These are phyloP conservation scores for Tricholoma saponaceum DNA, from an alignment of 768 basidiomycete species.

Conservation along the genomic window DNA sequence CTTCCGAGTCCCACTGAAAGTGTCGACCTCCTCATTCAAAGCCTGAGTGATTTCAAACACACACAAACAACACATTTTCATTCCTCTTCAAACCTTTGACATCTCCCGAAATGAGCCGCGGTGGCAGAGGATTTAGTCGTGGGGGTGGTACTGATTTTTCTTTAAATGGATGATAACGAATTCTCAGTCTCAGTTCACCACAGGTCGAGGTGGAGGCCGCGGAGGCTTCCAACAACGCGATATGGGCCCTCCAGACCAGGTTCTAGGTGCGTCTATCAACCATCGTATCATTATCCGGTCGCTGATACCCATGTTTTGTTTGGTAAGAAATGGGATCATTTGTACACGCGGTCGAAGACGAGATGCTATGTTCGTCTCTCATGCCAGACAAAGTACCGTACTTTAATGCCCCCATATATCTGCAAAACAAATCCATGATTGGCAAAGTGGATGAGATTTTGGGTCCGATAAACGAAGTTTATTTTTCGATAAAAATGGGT, in stretches of 20 bases:
- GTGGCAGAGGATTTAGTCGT: constrained; percentile 53
- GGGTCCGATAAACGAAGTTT: constrained; percentile 99
- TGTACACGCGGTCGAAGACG: constrained; percentile 93
- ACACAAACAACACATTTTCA: neutral
- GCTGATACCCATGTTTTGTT: constrained; percentile 7
- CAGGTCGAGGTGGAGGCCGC: constrained; percentile 60
- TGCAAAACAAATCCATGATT: constrained; percentile 92
- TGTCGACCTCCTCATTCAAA: no score
- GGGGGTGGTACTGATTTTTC: constrained; percentile 37
- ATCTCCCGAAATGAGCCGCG: constrained; percentile 43
- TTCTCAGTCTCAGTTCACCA: constrained; percentile 21
- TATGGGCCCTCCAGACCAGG: constrained; percentile 73
- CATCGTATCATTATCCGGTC: neutral
- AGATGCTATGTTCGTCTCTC: constrained; percentile 91
- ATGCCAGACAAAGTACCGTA: constrained; percentile 92
- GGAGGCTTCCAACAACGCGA: constrained; percentile 73
- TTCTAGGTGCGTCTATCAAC: constrained; percentile 52
- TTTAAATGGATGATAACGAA: neutral
- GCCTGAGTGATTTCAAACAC: neutral
- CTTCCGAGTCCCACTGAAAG: no score
- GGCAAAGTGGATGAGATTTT: constrained; percentile 99
- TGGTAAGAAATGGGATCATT: constrained; percentile 87
- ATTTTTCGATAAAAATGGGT: constrained; percentile 96
- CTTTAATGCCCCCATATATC: constrained; percentile 98
- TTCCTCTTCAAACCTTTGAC: neutral